Percentiles rank a stretch among this genome's conserved stretches.
Evolutionary conservation across 169 alveolate genomes (phyloP).

Genomic region (Cryptosporidium sp.): DNA sequence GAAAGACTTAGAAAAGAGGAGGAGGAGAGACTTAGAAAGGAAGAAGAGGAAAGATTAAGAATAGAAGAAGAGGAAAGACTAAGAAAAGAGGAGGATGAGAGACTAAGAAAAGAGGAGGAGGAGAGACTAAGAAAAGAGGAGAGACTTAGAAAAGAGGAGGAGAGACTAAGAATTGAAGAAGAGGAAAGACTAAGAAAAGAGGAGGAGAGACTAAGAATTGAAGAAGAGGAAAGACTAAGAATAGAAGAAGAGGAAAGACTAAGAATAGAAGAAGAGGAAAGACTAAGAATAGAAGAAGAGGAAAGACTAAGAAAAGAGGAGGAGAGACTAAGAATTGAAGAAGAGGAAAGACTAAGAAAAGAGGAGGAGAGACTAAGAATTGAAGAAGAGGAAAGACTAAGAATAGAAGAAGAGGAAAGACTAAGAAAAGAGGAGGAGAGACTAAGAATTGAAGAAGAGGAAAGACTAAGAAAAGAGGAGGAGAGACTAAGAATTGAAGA

Average conservation of each 20-base stretch:
- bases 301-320: not conserved
- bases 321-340: not conserved
- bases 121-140: too few species aligned
- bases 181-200: not conserved
- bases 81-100: too few species aligned
- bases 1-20: too few species aligned
- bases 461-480: not conserved
- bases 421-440: not conserved
- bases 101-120: not conserved
- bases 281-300: too few species aligned
- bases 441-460: too few species aligned
- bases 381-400: not conserved
- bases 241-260: not conserved
- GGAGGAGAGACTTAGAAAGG: too few species aligned
- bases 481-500: not conserved
- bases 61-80: not conserved
- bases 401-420: constrained; percentile 5
- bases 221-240: not conserved
- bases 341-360: not conserved
- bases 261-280: too few species aligned
- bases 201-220: not conserved
- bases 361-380: not conserved
- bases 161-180: too few species aligned
- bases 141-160: too few species aligned
- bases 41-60: too few species aligned